phyloP scores from a whole-genome alignment of 78 protist species.

The Monosiga brevicollis region DNA sequence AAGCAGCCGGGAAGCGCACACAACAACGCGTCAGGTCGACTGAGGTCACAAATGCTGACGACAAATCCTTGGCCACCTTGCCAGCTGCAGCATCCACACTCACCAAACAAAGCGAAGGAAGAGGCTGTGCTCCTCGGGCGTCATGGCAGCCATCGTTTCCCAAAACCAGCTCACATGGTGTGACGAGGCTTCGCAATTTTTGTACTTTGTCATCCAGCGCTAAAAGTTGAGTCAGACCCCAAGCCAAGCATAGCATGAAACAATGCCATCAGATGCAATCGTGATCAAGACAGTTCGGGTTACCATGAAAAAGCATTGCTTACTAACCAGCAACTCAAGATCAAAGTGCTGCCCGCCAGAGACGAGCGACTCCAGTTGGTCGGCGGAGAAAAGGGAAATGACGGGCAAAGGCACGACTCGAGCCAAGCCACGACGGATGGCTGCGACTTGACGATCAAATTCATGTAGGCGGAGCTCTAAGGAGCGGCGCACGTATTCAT shows the following conservation, averaged over 20 bases:
- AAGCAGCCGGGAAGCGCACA: too few relatives aligned
- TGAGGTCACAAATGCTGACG: too few relatives aligned
- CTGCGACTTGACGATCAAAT: neutral
- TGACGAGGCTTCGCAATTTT: neutral
- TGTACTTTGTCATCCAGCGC: neutral
- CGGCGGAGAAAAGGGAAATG: neutral
- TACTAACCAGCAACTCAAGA: neutral
- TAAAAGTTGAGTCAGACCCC: too few relatives aligned
- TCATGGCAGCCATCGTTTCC: neutral
- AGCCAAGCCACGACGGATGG: neutral
- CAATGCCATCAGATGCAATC: too few relatives aligned
- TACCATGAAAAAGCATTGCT: too few relatives aligned
- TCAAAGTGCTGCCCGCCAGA: neutral
- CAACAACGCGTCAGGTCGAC: too few relatives aligned
- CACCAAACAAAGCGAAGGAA: neutral
- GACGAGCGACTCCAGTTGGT: neutral
- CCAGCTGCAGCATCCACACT: neutral
- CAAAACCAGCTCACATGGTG: neutral
- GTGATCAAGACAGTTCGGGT: too few relatives aligned
- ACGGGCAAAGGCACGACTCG: neutral
- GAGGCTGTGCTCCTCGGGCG: neutral
- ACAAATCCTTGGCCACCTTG: too few relatives aligned
- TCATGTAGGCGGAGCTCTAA: neutral
- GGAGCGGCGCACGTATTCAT: neutral
- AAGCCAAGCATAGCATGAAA: too few relatives aligned